Percentiles rank a stretch among this genome's conserved stretches.
Evolutionary conservation across 345 rosid species (phyloP).

Genomic region (Salix dunnii): DNA sequence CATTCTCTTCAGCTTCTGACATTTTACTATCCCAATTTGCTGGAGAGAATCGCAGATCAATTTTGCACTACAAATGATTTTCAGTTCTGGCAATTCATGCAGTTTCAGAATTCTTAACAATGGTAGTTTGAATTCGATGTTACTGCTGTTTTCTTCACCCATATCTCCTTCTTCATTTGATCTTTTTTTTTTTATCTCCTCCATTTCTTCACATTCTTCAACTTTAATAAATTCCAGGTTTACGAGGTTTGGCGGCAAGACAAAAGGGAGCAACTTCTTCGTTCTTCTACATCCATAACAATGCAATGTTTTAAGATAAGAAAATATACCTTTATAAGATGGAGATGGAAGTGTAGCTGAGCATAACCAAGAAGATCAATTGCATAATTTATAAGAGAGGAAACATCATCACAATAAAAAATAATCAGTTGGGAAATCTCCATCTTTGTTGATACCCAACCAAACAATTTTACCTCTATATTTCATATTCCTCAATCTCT

Average conservation of each 20-base stretch:
- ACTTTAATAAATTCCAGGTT: conserved; percentile 8
- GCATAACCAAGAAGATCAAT: too few relatives aligned
- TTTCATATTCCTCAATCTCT: background rate
- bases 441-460: background rate
- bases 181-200: conserved; percentile 17
- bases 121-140: background rate
- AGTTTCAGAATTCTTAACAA: background rate
- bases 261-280: conserved; percentile 5
- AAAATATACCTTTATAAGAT: background rate
- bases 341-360: too few relatives aligned
- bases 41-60: conserved; percentile 16
- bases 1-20: conserved; percentile 18
- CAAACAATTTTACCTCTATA: too few relatives aligned
- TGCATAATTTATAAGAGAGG: background rate
- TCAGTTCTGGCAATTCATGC: background rate
- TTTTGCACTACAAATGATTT: conserved; percentile 2
- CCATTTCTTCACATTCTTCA: background rate
- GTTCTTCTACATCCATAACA: background rate
- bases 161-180: background rate
- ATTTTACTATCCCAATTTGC: background rate
- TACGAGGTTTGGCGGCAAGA: conserved; percentile 2
- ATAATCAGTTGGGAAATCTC: background rate
- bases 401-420: background rate
- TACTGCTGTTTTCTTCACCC: background rate
- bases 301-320: background rate